These are phyloP conservation scores for Cryomyces minteri DNA, from an alignment of 495 filamentous ascomycete species.

Conservation along the genomic window DNA sequence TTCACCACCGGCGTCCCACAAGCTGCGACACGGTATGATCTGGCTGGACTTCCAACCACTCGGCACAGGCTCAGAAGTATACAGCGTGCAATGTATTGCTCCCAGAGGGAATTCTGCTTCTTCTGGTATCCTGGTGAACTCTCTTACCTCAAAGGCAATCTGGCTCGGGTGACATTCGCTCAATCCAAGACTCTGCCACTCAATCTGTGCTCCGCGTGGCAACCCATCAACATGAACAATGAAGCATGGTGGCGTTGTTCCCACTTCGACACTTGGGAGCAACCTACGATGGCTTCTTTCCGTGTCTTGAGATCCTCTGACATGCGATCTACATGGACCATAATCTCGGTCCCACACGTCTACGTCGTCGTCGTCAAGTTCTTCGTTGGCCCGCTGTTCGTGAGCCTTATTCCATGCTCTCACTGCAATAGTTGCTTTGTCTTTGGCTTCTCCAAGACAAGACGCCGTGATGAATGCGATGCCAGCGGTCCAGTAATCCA, in stretches of 20 bases:
- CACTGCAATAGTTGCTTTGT: constrained; percentile 26
- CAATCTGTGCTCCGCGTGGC: constrained; percentile 47
- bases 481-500: constrained; percentile 52
- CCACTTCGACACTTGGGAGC: constrained; percentile 11
- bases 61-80: not conserved
- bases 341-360: constrained; percentile 61
- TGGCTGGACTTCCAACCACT: not conserved
- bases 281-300: constrained; percentile 8
- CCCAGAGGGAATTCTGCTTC: not conserved
- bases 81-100: not conserved
- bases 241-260: constrained; percentile 42
- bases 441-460: constrained; percentile 9
- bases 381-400: constrained; percentile 4
- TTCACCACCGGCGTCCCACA: constrained; percentile 4
- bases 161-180: not conserved
- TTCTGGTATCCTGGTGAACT: not conserved
- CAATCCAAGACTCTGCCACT: constrained; percentile 35
- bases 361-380: constrained; percentile 25
- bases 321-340: constrained; percentile 19
- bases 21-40: constrained; percentile 6
- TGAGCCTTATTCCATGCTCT: constrained; percentile 34
- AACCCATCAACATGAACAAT: constrained; percentile 53
- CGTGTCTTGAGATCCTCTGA: constrained; percentile 6
- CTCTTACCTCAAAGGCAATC: not conserved
- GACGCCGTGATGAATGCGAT: constrained; percentile 46